Conservation (phyloP, 1,284 basidiomycete species). For the Trametes sp. region DNA sequence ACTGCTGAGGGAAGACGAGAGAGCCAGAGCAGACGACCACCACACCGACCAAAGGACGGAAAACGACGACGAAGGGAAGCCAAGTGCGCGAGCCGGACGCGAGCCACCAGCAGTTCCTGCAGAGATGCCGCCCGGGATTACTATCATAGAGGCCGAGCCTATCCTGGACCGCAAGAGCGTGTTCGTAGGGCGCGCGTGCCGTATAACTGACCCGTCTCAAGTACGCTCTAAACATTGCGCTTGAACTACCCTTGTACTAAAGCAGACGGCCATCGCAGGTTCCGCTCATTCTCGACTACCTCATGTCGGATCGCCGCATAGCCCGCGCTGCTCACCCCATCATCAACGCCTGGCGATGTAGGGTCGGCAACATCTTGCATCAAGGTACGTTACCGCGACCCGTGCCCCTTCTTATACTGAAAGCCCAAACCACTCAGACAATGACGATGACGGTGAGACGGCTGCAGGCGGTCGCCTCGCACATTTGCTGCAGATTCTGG, state of each 20-base stretch:
- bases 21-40: slow-evolving; percentile 31
- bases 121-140: slow-evolving; percentile 64
- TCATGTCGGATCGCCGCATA: slow-evolving; percentile 78
- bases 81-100: slow-evolving; percentile 15
- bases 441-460: slow-evolving; percentile 93
- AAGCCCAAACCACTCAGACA: slow-evolving; percentile 61
- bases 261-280: slow-evolving; percentile 53
- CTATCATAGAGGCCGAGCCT: slow-evolving; percentile 74
- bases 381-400: slow-evolving; percentile 61
- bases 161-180: slow-evolving; percentile 85
- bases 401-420: not conserved
- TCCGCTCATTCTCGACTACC: slow-evolving; percentile 72
- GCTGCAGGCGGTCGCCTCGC: slow-evolving; percentile 89
- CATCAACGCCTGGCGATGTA: slow-evolving; percentile 89
- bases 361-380: slow-evolving; percentile 69
- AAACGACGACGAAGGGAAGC: slow-evolving; percentile 23
- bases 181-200: slow-evolving; percentile 86
- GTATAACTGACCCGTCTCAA: slow-evolving; percentile 79
- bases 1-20: slow-evolving; percentile 63
- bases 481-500: slow-evolving; percentile 88
- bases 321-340: slow-evolving; percentile 86
- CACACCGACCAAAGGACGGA: not conserved
- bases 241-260: not conserved
- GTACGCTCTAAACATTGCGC: slow-evolving; percentile 45
- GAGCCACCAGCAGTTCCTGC: slow-evolving; percentile 28